phyloP scores from a whole-genome alignment of 805 yeast species.

The Lipomyces japonicus region DNA sequence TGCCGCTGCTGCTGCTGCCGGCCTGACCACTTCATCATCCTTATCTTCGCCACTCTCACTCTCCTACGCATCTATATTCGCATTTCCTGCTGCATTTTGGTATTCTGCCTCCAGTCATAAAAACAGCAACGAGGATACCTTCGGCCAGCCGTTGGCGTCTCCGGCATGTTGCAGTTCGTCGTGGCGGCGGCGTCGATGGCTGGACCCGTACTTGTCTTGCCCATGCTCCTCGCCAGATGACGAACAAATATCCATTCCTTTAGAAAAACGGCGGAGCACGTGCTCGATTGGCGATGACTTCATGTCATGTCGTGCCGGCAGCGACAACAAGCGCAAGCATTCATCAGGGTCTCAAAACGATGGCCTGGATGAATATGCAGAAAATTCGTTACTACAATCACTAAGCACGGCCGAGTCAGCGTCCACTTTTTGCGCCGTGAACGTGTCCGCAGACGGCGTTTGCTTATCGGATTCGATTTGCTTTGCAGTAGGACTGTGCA shows the following conservation, averaged over 20 bases:
- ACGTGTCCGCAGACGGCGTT: neutral
- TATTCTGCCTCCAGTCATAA: no score
- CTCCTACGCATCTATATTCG: slow-evolving; percentile 2
- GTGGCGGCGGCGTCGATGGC: neutral
- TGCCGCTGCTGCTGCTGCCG: slow-evolving; percentile 14
- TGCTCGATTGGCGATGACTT: slow-evolving; percentile 28
- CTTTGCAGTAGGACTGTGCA: slow-evolving; percentile 21
- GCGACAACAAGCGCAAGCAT: neutral
- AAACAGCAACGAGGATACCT: neutral
- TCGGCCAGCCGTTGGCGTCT: neutral
- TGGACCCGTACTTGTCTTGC: neutral
- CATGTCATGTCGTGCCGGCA: slow-evolving; percentile 20
- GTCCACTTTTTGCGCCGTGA: slow-evolving; percentile 9
- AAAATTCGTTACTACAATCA: slow-evolving; percentile 1
- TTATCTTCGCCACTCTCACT: slow-evolving; percentile 2
- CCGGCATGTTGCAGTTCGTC: slow-evolving; percentile 5
- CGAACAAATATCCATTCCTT: neutral
- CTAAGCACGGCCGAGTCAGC: slow-evolving; percentile 17
- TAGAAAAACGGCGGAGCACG: neutral
- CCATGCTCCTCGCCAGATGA: slow-evolving; percentile 2
- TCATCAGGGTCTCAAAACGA: no score
- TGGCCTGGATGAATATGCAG: neutral
- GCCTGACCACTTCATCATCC: slow-evolving; percentile 9
- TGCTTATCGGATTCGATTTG: slow-evolving; percentile 16
- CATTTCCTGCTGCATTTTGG: neutral